A percentile compares a stretch with the other conserved stretches of the same genome.
These are phyloP conservation scores for Boletus rufocinnamomeus DNA, from an alignment of 768 basidiomycete species.

Conservation along the genomic window DNA sequence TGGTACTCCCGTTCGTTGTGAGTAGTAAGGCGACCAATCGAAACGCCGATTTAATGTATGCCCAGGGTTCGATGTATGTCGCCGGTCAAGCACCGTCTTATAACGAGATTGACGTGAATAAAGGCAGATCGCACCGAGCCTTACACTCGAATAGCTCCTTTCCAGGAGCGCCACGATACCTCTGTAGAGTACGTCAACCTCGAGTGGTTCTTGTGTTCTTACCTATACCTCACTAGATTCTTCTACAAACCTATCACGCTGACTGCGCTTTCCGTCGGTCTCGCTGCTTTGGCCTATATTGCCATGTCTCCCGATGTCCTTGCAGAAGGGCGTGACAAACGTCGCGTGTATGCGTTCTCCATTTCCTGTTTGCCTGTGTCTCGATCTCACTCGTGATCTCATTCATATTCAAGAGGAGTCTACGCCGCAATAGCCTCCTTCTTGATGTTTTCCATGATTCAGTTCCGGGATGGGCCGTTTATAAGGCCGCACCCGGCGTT, in stretches of 20 bases:
- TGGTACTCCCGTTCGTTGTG: conserved; percentile 80
- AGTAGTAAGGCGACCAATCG: conserved; percentile 36
- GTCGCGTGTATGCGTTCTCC: conserved; percentile 61
- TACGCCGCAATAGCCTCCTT: conserved; percentile 77
- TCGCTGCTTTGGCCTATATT: conserved; percentile 74
- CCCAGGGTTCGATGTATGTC: conserved; percentile 83
- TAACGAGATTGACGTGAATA: conserved; percentile 19
- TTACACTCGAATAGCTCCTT: conserved; percentile 80
- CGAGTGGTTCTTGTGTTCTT: background rate
- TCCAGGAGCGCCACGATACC: conserved; percentile 82
- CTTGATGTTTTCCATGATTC: conserved; percentile 80
- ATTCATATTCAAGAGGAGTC: conserved; percentile 58
- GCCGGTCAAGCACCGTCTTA: background rate
- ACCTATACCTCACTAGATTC: conserved; percentile 53
- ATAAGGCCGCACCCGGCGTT: conserved; percentile 86
- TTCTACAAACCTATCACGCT: conserved; percentile 86
- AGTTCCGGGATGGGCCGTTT: conserved; percentile 89
- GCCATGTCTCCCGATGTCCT: conserved; percentile 85
- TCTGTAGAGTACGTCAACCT: conserved; percentile 65
- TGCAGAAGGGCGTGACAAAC: conserved; percentile 79
- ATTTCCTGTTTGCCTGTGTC: background rate
- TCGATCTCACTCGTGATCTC: conserved; percentile 15
- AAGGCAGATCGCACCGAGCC: conserved; percentile 83
- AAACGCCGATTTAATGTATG: conserved; percentile 14
- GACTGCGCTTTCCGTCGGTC: conserved; percentile 65